Evolutionary conservation across 768 basidiomycete genomes (phyloP), one percentile per base, ranked within the genome.

Genomic region (Vararia minispora): DNA sequence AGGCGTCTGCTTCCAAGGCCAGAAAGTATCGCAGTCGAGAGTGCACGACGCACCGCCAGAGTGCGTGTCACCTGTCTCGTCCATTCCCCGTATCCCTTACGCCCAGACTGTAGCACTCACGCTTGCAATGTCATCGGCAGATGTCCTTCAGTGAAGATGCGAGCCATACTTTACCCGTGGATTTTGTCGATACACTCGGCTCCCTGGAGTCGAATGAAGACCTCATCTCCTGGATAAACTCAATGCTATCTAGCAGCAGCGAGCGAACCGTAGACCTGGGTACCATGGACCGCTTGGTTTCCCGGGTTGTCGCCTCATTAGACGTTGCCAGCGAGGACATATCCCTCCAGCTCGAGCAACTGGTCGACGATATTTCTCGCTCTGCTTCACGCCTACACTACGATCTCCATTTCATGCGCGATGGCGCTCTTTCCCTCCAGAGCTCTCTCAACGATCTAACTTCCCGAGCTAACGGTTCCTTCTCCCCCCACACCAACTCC

Each of bases 361-460:
- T 78, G 32, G 91, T 99, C 42, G 82, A 90, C 53, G 91, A 97
- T 54, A 86, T 97, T 29, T 89, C 92, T 2, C 76, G 91, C 34
- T 75, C 80, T 4, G 79, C 97, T 16, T 89, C 95, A 10, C 75
- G 95, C 27, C 69, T 99, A 32, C 78, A 86, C 1, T 98, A 95
- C 56, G 95, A 98, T 59, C 68, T 99, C 25, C 92, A 98, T 55
- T 95, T 95, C 64, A 92, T 97, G 78, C 81, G 87, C 29, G 94
- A 98, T 51, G 78, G 81, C 23, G 91, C 92, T 1, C 59, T 83
- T 13, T 71, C 83, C 3, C 68, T 98, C 17, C 82, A 85, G 43
- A 64, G 62, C 21, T 63, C 75, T 7, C 64, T 99, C 16, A 62
- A 69, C 21, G 67, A 68, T 23, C 76, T 90, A 13, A 71, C 80